These are phyloP conservation scores for Raphanus sativus DNA, from an alignment of 345 rosid species.

Conservation along the genomic window DNA sequence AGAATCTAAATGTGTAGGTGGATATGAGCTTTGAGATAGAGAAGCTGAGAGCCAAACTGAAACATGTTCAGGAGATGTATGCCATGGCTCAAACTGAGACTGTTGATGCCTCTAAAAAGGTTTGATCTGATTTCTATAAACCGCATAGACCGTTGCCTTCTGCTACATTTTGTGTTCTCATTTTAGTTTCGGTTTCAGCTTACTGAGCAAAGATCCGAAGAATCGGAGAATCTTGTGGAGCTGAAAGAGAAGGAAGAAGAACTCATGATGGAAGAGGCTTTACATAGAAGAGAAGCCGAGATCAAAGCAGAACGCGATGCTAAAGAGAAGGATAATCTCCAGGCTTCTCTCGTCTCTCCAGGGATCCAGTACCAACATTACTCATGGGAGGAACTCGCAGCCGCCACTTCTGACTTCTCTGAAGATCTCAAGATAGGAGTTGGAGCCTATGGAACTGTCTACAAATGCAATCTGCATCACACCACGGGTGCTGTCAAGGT, in stretches of 20 bases:
- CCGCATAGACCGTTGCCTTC: background rate
- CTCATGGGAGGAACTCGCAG: slow-evolving; percentile 37
- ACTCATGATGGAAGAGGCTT: slow-evolving; percentile 58
- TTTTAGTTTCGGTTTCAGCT: slow-evolving; percentile 45
- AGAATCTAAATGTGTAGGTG: slow-evolving; percentile 42
- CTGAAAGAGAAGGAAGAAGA: slow-evolving; percentile 48
- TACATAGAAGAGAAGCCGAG: slow-evolving; percentile 51
- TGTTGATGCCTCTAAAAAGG: slow-evolving; percentile 76
- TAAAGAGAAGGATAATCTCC: slow-evolving; percentile 58
- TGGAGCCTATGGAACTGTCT: background rate
- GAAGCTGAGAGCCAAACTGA: slow-evolving; percentile 74
- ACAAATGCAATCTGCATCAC: background rate
- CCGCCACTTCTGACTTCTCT: slow-evolving; percentile 21
- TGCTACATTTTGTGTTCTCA: background rate
- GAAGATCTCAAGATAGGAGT: background rate
- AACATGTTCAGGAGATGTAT: slow-evolving; percentile 38
- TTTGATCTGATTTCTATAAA: slow-evolving; percentile 4
- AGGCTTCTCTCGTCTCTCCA: background rate
- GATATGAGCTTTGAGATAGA: slow-evolving; percentile 73
- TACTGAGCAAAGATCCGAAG: slow-evolving; percentile 44
- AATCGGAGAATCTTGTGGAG: slow-evolving; percentile 57
- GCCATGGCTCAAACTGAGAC: slow-evolving; percentile 79
- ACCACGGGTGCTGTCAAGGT: background rate
- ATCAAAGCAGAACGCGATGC: slow-evolving; percentile 34
- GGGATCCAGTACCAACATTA: slow-evolving; percentile 35